These are phyloP conservation scores for Cylindrotheca fusiformis DNA, from an alignment of 108 stramenopile species.

Conservation along the genomic window DNA sequence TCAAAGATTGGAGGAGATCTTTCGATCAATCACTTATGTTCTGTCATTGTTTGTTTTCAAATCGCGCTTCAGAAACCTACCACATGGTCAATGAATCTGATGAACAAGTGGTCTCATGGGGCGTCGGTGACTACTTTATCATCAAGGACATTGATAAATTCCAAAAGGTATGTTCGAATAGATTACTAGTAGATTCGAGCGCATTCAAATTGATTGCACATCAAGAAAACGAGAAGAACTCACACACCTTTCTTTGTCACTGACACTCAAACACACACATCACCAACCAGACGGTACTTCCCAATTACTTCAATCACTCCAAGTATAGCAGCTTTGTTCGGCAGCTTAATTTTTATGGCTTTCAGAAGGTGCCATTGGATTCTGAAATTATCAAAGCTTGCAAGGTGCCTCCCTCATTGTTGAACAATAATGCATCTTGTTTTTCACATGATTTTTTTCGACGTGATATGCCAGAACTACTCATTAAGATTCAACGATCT, in stretches of 20 bases:
- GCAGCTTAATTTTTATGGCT: conserved; percentile 88
- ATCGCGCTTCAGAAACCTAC: conserved; percentile 21
- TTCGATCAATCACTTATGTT: neutral
- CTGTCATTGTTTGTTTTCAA: neutral
- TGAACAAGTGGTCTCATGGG: conserved; percentile 41
- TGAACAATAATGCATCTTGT: conserved; percentile 10
- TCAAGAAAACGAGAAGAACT: no score
- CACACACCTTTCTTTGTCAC: no score
- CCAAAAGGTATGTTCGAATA: conserved; percentile 14
- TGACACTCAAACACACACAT: no score
- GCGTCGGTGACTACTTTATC: conserved; percentile 50
- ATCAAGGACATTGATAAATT: conserved; percentile 55
- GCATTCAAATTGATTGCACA: no score
- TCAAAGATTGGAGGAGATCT: no score
- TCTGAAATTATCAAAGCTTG: neutral
- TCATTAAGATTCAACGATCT: conserved; percentile 48
- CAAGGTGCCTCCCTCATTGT: neutral
- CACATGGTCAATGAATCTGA: conserved; percentile 60
- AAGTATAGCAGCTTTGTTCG: conserved; percentile 86
- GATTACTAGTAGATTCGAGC: no score
- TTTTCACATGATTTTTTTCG: conserved; percentile 62
- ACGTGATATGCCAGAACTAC: conserved; percentile 52
- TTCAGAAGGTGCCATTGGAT: conserved; percentile 3
- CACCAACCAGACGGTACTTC: conserved; percentile 49
- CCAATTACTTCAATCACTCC: conserved; percentile 85